Evolutionary conservation across 805 yeast genomes (phyloP), one percentile per base, ranked within the genome.

Genomic region (Candida silvatica): DNA sequence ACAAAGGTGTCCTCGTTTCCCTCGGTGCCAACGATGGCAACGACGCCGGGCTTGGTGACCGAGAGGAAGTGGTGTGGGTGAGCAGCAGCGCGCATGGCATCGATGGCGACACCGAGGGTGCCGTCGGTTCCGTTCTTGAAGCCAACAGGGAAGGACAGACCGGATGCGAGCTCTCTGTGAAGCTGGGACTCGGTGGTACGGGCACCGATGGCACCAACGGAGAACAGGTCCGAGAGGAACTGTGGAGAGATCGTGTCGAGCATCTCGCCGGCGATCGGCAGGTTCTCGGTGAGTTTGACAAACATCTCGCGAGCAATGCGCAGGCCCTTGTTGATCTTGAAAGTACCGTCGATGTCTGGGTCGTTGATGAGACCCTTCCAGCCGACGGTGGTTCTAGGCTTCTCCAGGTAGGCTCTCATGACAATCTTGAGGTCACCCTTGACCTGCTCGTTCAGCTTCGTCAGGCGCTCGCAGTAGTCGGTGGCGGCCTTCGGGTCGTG

Each of bases 101-200:
- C 98, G 43, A 90, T 70, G 24, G 97, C 95, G 43, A 90, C 97
- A 47, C 86, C 94, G 34, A 92, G 62, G 30, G 88, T 77, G 54
- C 98, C 98, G 59, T 92, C 97, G 27, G 98, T 90, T 54, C 97
- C 97, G 56, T 90, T 90, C 59, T 90, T 90, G 80, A 90, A 90
- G 36, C 98, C 98, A 40, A 90, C 86, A 29, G 98, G 98, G 86
- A 92, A 90, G 3, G 95, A 84, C 31, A 92, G 67, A 22, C 97
- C 98, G 1, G 97, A 87, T 3, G 97, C 95, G 47, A 90, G 73
- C 62, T 90, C 98, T 61, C 98, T 80, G 62, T 90, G 98, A 36
- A 90, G 74, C 67, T 90, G 98, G 27, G 96, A 87, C 67, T 90
- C 98, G 27, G 98, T 90, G 31, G 98, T 90, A 70, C 98, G 81